Evolutionary conservation across 2,329 filamentous ascomycete genomes (phyloP), one percentile per base, ranked within the genome.

Genomic region (Magnaporthiopsis incrustans): DNA sequence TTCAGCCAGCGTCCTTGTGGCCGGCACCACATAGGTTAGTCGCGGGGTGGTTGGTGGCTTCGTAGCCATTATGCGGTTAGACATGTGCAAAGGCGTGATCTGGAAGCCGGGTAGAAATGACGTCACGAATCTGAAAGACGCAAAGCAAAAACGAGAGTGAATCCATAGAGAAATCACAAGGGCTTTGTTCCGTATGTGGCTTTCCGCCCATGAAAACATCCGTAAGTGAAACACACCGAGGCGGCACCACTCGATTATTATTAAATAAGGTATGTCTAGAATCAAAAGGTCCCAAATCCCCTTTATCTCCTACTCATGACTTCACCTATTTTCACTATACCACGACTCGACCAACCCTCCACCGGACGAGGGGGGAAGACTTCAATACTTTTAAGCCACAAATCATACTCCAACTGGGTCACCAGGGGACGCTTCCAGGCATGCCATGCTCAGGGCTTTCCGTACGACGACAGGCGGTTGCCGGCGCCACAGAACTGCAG

Each of bases 401-500:
- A n/a, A n/a, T 53, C 22, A 53, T 6, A 15, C 2, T 15, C 12
- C 35, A 14, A 38, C 35, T 2, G 2, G 14, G 12, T 15, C 7
- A 4, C n/a, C 44, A n/a, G 12, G 5, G 5, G 22, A 4, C 15
- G 44, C 6, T 30, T 30, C 30, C 30, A n/a, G n/a, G 38, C 38
- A 50, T 6, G 38, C 15, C 15, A 7, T 22, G 11, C 18, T n/a
- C 7, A 53, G n/a, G 22, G 3, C 44, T 18, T 22, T 3, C 44
- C 44, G 33, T 63, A 67, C n/a, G 67, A 66, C 26, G 65, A 63
- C 6, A 68, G 64, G 18, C 65, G 64, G 26, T 58, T 61, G 12
- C 62, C 61, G 33, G 26, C 64, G 22, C 68, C 68, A 59, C 68
- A 69, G 50, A 64, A 35, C 65, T 67, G 65, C 1, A 58, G 56